Conservation (phyloP, 2,329 filamentous ascomycete species). For the Emydomyces testavorans region DNA sequence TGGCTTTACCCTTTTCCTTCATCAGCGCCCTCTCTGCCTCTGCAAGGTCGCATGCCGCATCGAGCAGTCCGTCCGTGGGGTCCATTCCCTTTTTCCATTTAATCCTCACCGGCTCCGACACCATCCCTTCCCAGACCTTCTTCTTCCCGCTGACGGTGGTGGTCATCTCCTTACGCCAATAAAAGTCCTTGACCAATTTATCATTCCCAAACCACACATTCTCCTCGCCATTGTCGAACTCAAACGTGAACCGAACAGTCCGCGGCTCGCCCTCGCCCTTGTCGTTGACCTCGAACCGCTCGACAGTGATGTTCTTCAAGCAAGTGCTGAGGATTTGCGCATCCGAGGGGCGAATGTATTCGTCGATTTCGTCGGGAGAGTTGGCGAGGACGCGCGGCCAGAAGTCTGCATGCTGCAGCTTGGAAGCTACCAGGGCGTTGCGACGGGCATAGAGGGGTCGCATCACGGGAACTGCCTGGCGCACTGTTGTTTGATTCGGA, state of each 20-base stretch:
- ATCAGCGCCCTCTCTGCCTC: constrained; percentile 47
- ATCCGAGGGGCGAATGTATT: constrained; percentile 75
- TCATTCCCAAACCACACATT: constrained; percentile 75
- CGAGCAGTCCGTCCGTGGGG: constrained; percentile 66
- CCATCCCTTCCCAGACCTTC: constrained; percentile 61
- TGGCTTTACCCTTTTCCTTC: constrained; percentile 25
- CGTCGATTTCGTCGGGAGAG: constrained; percentile 72
- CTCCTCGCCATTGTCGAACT: constrained; percentile 49
- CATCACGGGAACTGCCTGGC: constrained; percentile 58
- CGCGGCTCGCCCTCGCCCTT: constrained; percentile 61
- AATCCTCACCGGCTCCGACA: constrained; percentile 81
- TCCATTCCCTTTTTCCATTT: constrained; percentile 81
- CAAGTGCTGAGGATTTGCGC: constrained; percentile 53
- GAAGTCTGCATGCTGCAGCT: constrained; percentile 57
- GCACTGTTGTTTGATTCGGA: constrained; percentile 44
- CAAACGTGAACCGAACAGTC: constrained; percentile 64
- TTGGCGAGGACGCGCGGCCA: constrained; percentile 91
- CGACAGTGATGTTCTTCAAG: constrained; percentile 59
- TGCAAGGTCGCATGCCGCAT: constrained; percentile 58
- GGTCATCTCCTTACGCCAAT: constrained; percentile 54
- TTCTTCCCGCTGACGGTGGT: constrained; percentile 32
- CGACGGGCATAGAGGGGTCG: constrained; percentile 67
- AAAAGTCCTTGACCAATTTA: constrained; percentile 81
- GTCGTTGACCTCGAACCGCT: constrained; percentile 61
- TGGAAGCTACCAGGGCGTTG: constrained; percentile 55